These are phyloP conservation scores for Cutaneotrichosporon cyanovorans DNA, from an alignment of 1,284 basidiomycete species.

Conservation along the genomic window DNA sequence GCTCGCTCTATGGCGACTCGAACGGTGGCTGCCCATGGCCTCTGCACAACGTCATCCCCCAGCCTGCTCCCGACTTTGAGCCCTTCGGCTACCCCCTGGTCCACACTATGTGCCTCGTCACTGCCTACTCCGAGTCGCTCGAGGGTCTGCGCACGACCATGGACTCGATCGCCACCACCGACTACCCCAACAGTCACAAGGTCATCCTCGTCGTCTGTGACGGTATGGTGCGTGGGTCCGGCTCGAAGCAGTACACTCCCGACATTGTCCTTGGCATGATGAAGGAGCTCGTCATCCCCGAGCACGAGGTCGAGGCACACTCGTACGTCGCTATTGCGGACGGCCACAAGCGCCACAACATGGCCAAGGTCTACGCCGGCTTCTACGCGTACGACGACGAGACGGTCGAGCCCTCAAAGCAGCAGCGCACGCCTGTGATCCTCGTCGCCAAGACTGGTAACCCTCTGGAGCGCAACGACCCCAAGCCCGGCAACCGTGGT, in stretches of 20 bases:
- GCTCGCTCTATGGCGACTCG: constrained; percentile 34
- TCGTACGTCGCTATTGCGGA: constrained; percentile 98
- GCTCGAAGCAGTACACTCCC: constrained; percentile 78
- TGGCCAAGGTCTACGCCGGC: constrained; percentile 97
- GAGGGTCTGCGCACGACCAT: constrained; percentile 95
- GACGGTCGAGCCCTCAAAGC: constrained; percentile 86
- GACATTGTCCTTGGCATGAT: constrained; percentile 96
- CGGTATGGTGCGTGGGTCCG: constrained; percentile 90
- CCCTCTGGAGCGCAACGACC: constrained; percentile 73
- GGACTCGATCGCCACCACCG: constrained; percentile 94
- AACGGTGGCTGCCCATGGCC: constrained; percentile 72
- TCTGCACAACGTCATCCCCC: constrained; percentile 73
- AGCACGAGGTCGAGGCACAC: constrained; percentile 82
- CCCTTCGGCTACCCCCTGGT: constrained; percentile 94
- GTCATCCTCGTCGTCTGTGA: constrained; percentile 92
- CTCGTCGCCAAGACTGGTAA: constrained; percentile 93
- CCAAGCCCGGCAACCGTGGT: constrained; percentile 96
- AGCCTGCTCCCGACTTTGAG: constrained; percentile 83
- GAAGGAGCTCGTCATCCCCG: constrained; percentile 83
- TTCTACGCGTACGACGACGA: constrained; percentile 94
- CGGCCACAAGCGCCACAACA: constrained; percentile 97
- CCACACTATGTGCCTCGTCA: constrained; percentile 92
- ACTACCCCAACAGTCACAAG: constrained; percentile 98
- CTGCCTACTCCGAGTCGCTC: constrained; percentile 94
- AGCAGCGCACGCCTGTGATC: constrained; percentile 92